These are phyloP conservation scores for Triticum urartu DNA, from an alignment of 176 grass and related monocot species.

Conservation along the genomic window DNA sequence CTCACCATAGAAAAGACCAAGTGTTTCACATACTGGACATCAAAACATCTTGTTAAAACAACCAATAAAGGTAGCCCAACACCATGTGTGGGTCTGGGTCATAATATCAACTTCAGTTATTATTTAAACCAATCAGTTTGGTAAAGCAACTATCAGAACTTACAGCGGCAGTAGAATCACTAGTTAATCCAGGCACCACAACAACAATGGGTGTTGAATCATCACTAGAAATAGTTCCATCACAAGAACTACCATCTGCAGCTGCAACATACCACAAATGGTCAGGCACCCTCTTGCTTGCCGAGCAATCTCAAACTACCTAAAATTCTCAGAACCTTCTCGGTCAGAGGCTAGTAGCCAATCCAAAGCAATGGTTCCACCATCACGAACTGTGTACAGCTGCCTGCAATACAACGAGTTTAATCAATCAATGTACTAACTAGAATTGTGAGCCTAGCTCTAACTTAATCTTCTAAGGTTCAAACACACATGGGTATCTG, in stretches of 20 bases:
- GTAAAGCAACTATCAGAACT: constrained; percentile 25
- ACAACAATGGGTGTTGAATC: constrained; percentile 71
- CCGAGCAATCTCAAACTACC: constrained; percentile 19
- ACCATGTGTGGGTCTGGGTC: neutral
- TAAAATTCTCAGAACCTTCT: constrained; percentile 44
- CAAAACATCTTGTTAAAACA: constrained; percentile 30
- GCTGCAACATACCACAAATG: constrained; percentile 39
- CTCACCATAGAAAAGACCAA: constrained; percentile 68
- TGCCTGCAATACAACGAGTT: constrained; percentile 53
- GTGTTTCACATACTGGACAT: constrained; percentile 85
- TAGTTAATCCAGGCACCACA: constrained; percentile 89
- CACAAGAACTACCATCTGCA: constrained; percentile 36
- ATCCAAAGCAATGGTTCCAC: constrained; percentile 95
- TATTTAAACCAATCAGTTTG: constrained; percentile 16
- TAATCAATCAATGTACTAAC: neutral
- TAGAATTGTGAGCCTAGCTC: neutral
- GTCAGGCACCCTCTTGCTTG: constrained; percentile 18
- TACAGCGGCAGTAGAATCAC: constrained; percentile 92
- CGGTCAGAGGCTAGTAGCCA: constrained; percentile 74
- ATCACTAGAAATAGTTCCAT: constrained; percentile 55
- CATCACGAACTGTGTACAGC: constrained; percentile 70
- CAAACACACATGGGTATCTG: neutral
- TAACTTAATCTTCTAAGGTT: neutral
- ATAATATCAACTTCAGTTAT: constrained; percentile 1
- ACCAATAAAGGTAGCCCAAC: constrained; percentile 2